These are phyloP conservation scores for Berberis thunbergii DNA, from an alignment of 164 flowering plant species.

Conservation along the genomic window DNA sequence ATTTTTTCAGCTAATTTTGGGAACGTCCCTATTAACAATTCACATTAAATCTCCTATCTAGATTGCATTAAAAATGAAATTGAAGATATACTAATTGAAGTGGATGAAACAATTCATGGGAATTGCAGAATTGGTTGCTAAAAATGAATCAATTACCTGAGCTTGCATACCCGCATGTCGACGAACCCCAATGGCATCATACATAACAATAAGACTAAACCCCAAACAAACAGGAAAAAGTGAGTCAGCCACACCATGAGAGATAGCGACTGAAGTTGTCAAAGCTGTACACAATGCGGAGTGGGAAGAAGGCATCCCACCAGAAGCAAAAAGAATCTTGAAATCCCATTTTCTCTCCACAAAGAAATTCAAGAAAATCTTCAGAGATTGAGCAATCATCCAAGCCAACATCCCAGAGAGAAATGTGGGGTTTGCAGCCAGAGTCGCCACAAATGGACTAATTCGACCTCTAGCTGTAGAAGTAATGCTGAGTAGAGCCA, in stretches of 20 bases:
- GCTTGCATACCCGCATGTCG: conserved; percentile 96
- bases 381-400: conserved; percentile 57
- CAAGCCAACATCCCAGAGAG: conserved; percentile 62
- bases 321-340: conserved; percentile 55
- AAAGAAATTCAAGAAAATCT: conserved; percentile 55
- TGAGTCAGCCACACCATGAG: conserved; percentile 82
- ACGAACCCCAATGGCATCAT: conserved; percentile 89
- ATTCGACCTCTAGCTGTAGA: conserved; percentile 43
- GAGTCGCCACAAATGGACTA: conserved; percentile 58
- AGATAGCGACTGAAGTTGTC: conserved; percentile 81
- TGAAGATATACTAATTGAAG: no score
- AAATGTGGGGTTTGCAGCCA: conserved; percentile 79
- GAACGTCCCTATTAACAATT: no score
- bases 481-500: conserved; percentile 51
- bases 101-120: no score
- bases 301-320: conserved; percentile 95
- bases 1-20: no score
- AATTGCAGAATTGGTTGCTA: neutral
- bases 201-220: conserved; percentile 85
- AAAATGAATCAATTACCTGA: conserved; percentile 34
- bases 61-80: no score
- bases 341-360: conserved; percentile 86
- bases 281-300: conserved; percentile 80
- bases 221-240: conserved; percentile 90
- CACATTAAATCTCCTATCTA: no score